These are phyloP conservation scores for Cystobasidium pallidum DNA, from an alignment of 1,284 basidiomycete species.

Conservation along the genomic window DNA sequence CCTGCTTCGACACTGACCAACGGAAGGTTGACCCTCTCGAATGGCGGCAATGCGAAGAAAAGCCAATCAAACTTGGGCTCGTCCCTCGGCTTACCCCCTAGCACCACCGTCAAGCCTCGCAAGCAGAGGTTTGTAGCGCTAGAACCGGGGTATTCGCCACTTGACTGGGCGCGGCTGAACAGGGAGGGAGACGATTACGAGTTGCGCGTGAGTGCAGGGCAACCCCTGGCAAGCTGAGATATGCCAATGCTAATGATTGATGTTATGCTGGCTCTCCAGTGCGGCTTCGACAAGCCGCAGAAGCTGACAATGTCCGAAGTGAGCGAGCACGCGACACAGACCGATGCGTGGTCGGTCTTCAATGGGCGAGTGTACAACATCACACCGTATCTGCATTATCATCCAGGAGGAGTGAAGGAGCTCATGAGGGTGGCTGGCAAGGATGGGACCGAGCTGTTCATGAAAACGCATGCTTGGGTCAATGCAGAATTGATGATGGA, in stretches of 20 bases:
- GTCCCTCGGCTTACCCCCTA: slow-evolving; percentile 44
- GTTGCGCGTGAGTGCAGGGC: slow-evolving; percentile 65
- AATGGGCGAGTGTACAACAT: slow-evolving; percentile 97
- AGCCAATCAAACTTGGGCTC: not conserved
- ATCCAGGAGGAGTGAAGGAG: slow-evolving; percentile 92
- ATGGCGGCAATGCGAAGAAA: not conserved
- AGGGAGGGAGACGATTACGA: slow-evolving; percentile 73
- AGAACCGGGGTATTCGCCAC: slow-evolving; percentile 83
- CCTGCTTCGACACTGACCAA: slow-evolving; percentile 4
- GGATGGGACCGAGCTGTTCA: slow-evolving; percentile 79
- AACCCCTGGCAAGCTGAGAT: slow-evolving; percentile 30
- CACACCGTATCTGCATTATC: slow-evolving; percentile 85
- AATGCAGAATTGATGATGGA: slow-evolving; percentile 93
- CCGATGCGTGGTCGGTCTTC: slow-evolving; percentile 92
- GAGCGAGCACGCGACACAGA: slow-evolving; percentile 76
- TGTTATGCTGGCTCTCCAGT: slow-evolving; percentile 47
- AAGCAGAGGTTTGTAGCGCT: slow-evolving; percentile 73
- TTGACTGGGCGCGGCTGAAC: slow-evolving; percentile 88
- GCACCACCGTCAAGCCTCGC: slow-evolving; percentile 47
- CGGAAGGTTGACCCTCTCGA: slow-evolving; percentile 7
- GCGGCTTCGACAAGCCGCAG: slow-evolving; percentile 59
- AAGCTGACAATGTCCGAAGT: slow-evolving; percentile 82
- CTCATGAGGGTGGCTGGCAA: slow-evolving; percentile 94
- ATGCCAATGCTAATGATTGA: slow-evolving; percentile 19
- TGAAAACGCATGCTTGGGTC: slow-evolving; percentile 79